Evolutionary conservation across 306 rosid species (phyloP), one percentile per base, ranked within the genome.

Genomic region (Pyrus communis): DNA sequence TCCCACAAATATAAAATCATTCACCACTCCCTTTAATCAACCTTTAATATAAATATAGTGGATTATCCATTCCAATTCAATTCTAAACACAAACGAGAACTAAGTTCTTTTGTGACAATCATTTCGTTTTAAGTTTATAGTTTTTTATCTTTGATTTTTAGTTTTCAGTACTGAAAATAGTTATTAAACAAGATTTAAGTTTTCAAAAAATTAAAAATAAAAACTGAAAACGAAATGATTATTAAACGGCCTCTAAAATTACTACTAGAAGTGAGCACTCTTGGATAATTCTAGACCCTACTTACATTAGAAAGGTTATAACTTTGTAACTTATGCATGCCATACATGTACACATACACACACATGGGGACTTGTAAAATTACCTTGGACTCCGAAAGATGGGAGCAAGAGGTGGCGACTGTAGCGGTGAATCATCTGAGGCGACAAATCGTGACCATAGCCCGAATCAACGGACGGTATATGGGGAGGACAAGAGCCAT

Each of bases 341-440:
- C 18, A 31, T 31, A 64, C 43, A 63, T 28, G 5, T 18, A 17
- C 1, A 8, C n/a, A 63, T 21, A 63, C 9, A 27, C 7, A 25
- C 10, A 27, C 19, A 14, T 38, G 45, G 21, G 21, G 68, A 8
- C 22, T 31, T 28, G 9, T 62, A 62, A 1, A 66, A 66, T 27
- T 14, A 91, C 96, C 98, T 92, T 89, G 85, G 79, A 95, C 92
- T 2, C 98, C 99, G 31, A 95, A 89, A 11, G 97, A 86, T 73
- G 99, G 99, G 60, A 95, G 97, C 81, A 95, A 59, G 13, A 95
- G 97, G 77, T 95, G 99, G 45, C 99, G 96, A 73, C 99, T 95
- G 87, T 95, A 92, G 81, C 99, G 88, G 86, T 90, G 88, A 66
- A 95, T 92, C 92, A 81, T 81, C 75, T 90, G 79, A 15, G 92